These are phyloP conservation scores for Dendrocalamus sinicus DNA, from an alignment of 176 grass and related monocot species.

Conservation along the genomic window DNA sequence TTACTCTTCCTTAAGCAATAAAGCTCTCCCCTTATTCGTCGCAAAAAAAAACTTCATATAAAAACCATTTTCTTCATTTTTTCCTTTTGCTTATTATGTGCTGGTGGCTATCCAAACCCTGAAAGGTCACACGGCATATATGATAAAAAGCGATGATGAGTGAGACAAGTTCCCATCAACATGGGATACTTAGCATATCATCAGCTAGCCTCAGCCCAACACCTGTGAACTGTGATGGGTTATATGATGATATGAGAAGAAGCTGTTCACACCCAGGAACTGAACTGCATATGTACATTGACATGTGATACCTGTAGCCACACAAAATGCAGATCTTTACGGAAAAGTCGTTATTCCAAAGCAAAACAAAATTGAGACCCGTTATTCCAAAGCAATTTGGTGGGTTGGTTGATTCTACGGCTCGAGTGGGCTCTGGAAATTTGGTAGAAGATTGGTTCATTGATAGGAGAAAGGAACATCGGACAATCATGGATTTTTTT, in stretches of 20 bases:
- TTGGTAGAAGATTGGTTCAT: background rate
- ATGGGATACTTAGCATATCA: background rate
- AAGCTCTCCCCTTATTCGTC: too few relatives aligned
- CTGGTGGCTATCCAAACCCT: background rate
- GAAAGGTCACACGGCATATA: background rate
- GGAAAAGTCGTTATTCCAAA: background rate
- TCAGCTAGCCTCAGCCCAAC: background rate
- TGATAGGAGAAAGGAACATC: too few relatives aligned
- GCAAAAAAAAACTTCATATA: background rate
- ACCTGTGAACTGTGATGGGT: background rate
- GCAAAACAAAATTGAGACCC: too few relatives aligned
- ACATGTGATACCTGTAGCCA: background rate
- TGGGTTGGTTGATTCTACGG: background rate
- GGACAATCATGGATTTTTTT: too few relatives aligned
- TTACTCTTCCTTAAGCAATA: too few relatives aligned
- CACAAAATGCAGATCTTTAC: background rate
- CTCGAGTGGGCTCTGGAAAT: background rate
- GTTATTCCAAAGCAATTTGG: background rate
- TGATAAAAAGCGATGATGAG: background rate
- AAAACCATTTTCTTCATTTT: background rate
- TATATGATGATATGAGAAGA: background rate
- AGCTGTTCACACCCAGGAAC: background rate
- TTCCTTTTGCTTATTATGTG: background rate
- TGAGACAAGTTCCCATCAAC: background rate
- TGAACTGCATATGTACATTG: too few relatives aligned